Percentiles rank a stretch among this genome's conserved stretches.
Conservation (phyloP, 2,329 filamentous ascomycete genomes). For the Aspergillus sclerotialis region DNA sequence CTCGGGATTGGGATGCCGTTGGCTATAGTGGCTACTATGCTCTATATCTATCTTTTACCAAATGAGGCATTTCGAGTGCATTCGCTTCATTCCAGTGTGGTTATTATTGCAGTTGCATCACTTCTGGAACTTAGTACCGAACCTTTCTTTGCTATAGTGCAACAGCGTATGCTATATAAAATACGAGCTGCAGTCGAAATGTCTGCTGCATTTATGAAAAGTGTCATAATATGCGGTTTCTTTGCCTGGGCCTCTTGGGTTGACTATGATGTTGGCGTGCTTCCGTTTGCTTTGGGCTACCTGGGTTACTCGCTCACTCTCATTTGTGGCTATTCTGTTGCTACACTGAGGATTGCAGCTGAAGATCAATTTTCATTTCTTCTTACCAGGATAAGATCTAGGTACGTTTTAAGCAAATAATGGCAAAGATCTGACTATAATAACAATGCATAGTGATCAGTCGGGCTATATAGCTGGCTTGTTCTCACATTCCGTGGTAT, state of each 20-base stretch:
- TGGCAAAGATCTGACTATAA: background rate
- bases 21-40: slow-evolving; percentile 55
- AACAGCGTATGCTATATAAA: slow-evolving; percentile 72
- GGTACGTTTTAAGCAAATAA: slow-evolving; percentile 24
- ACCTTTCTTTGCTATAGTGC: slow-evolving; percentile 81
- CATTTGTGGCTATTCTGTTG: slow-evolving; percentile 61
- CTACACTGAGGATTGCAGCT: slow-evolving; percentile 51
- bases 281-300: slow-evolving; percentile 88
- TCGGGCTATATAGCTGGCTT: slow-evolving; percentile 48
- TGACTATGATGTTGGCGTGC: slow-evolving; percentile 58
- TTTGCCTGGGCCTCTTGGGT: slow-evolving; percentile 57
- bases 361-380: slow-evolving; percentile 63
- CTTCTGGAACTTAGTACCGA: slow-evolving; percentile 75
- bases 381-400: slow-evolving; percentile 35
- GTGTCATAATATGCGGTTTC: slow-evolving; percentile 63
- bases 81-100: slow-evolving; percentile 54
- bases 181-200: slow-evolving; percentile 77
- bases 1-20: slow-evolving; percentile 61
- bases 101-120: slow-evolving; percentile 51
- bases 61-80: slow-evolving; percentile 50
- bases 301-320: slow-evolving; percentile 65
- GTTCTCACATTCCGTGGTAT: slow-evolving; percentile 65
- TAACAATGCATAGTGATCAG: slow-evolving; percentile 17
- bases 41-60: slow-evolving; percentile 56
- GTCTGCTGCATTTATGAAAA: slow-evolving; percentile 70